Evolutionary conservation across 306 rosid species (phyloP).

Genomic region (Cucumis cinereus): DNA sequence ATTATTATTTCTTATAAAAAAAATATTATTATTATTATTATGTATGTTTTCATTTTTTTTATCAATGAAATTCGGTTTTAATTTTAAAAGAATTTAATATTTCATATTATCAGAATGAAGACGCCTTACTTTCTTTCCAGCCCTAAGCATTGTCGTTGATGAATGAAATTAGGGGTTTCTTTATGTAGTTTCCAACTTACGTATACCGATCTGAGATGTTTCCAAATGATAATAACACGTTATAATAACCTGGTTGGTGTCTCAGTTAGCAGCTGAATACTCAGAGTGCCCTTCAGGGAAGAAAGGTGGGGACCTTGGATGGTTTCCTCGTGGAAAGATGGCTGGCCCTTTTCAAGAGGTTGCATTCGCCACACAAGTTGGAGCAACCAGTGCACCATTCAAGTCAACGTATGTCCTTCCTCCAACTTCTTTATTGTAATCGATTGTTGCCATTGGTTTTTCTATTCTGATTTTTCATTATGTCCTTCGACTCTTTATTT

Average conservation of each 20-base stretch:
- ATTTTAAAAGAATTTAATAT: neutral
- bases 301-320: conserved; percentile 97
- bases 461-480: neutral
- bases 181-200: neutral
- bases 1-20: too few relatives aligned
- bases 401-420: neutral
- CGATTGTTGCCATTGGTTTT: neutral
- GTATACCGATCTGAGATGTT: neutral
- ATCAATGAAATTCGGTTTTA: too few relatives aligned
- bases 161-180: neutral
- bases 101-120: neutral
- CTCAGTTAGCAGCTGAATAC: conserved; percentile 76
- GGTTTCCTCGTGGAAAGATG: conserved; percentile 99
- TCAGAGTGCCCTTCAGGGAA: conserved; percentile 98
- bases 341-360: conserved; percentile 98
- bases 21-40: too few relatives aligned
- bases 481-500: neutral
- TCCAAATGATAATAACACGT: neutral
- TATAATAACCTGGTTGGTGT: neutral
- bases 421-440: too few relatives aligned
- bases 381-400: conserved; percentile 50
- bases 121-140: neutral
- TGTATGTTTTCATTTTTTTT: too few relatives aligned
- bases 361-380: conserved; percentile 66
- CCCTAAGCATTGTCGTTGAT: neutral